Percentiles rank a stretch among this genome's conserved stretches.
Conservation (phyloP, 768 basidiomycete species). For the Xerocomellus intermedius region DNA sequence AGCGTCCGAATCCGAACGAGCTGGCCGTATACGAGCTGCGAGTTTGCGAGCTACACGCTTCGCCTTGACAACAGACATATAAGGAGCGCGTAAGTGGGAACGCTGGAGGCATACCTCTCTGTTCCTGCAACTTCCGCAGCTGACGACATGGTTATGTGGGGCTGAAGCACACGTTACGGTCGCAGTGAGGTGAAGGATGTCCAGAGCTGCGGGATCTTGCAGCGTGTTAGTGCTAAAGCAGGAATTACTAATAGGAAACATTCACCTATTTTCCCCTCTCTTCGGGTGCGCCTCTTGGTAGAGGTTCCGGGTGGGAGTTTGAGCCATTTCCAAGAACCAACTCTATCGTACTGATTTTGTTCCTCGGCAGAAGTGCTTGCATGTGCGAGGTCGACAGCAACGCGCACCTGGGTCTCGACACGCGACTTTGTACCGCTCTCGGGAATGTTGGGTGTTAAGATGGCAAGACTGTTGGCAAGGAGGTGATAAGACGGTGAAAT, state of each 20-base stretch:
- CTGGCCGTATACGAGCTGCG: conserved; percentile 77
- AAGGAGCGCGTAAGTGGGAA: conserved; percentile 4
- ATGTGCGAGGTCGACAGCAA: conserved; percentile 76
- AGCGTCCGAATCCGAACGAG: conserved; percentile 72
- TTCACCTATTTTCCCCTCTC: conserved; percentile 78
- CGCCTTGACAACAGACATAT: conserved; percentile 46
- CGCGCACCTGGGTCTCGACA: conserved; percentile 92
- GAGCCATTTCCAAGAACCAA: conserved; percentile 91
- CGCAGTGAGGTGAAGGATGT: conserved; percentile 69
- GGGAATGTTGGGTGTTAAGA: conserved; percentile 83
- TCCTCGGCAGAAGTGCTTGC: conserved; percentile 58
- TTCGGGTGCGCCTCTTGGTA: conserved; percentile 81
- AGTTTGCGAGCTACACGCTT: conserved; percentile 90
- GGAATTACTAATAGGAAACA: conserved; percentile 14
- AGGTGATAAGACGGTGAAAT: conserved; percentile 16
- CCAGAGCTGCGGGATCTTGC: conserved; percentile 63
- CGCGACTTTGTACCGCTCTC: conserved; percentile 83
- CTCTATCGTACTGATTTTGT: conserved; percentile 65
- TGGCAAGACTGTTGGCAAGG: conserved; percentile 56
- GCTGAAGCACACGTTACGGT: conserved; percentile 80
- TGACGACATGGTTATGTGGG: conserved; percentile 72
- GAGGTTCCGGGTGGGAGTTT: conserved; percentile 77
- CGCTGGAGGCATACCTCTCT: conserved; percentile 61
- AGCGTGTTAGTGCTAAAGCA: conserved; percentile 20
- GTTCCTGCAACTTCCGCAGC: conserved; percentile 84